A percentile compares a stretch with the other conserved stretches of the same genome.
Evolutionary conservation across 2,329 filamentous ascomycete species (phyloP).

Genomic region (Paracoccidioides lutzii): DNA sequence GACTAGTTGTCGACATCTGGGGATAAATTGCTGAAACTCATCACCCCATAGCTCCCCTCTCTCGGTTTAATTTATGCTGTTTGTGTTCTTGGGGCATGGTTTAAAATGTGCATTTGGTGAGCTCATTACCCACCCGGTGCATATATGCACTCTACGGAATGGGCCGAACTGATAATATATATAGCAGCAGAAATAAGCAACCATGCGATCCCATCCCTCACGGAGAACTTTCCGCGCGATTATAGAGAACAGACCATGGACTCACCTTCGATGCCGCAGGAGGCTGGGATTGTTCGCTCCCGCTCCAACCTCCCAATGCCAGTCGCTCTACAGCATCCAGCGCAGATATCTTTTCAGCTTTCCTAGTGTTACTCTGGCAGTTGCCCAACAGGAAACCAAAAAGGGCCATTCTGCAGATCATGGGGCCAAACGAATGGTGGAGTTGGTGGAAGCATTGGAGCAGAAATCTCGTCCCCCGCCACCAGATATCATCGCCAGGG

Average conservation of each 20-base stretch:
- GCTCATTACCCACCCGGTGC: background rate
- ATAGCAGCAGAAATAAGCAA: background rate
- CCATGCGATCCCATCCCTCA: conserved; percentile 35
- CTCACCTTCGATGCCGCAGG: conserved; percentile 25
- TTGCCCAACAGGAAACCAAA: conserved; percentile 36
- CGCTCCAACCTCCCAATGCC: conserved; percentile 20
- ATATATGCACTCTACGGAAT: background rate
- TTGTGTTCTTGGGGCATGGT: background rate
- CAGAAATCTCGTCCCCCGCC: conserved; percentile 54
- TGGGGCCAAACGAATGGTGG: conserved; percentile 59
- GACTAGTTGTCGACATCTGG: background rate
- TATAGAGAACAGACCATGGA: conserved; percentile 32
- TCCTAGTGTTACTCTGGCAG: conserved; percentile 3
- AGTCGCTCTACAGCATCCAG: conserved; percentile 22
- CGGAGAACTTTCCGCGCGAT: conserved; percentile 34
- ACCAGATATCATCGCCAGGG: conserved; percentile 48
- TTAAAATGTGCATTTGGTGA: conserved; percentile 8
- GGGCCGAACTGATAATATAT: background rate
- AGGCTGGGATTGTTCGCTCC: conserved; percentile 22
- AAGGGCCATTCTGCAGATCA: conserved; percentile 3
- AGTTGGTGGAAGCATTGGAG: conserved; percentile 50
- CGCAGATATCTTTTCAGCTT: conserved; percentile 51
- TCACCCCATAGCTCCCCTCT: background rate
- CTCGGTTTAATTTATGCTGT: background rate
- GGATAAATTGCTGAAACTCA: background rate